Conservation (phyloP, 1,284 basidiomycete species). For the Malassezia vespertilionis region DNA sequence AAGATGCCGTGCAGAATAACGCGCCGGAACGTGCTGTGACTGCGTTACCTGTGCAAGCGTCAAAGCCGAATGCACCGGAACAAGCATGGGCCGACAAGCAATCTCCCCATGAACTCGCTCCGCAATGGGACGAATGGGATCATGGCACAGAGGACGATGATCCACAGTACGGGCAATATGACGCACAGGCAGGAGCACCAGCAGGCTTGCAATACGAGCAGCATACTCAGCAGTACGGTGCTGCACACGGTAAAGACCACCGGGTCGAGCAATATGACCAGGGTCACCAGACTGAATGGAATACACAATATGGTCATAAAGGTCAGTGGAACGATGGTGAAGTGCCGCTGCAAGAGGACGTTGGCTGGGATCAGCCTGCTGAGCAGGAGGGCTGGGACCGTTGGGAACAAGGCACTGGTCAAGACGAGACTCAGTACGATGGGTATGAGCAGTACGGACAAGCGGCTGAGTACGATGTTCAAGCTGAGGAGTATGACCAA, state of each 20-base stretch:
- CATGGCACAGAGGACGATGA: too few relatives aligned
- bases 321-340: too few relatives aligned
- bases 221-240: background rate
- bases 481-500: background rate
- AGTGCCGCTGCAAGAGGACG: too few relatives aligned
- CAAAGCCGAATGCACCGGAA: background rate
- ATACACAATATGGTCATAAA: slow-evolving; percentile 1
- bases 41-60: background rate
- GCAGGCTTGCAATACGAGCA: slow-evolving; percentile 2
- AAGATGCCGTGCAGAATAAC: background rate
- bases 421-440: background rate
- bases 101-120: background rate
- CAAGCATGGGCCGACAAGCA: background rate
- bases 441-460: background rate
- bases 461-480: background rate
- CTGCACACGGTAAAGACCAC: background rate
- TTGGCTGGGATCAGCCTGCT: too few relatives aligned
- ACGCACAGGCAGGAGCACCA: slow-evolving; percentile 8
- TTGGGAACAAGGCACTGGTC: too few relatives aligned
- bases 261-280: slow-evolving; percentile 1
- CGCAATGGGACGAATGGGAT: background rate
- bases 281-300: slow-evolving; percentile 9
- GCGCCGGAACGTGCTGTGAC: too few relatives aligned
- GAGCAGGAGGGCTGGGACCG: too few relatives aligned
- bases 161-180: background rate